Base-by-base conservation (phyloP, 1,284 basidiomycete species). In the Sphaerobolus stellatus region DNA sequence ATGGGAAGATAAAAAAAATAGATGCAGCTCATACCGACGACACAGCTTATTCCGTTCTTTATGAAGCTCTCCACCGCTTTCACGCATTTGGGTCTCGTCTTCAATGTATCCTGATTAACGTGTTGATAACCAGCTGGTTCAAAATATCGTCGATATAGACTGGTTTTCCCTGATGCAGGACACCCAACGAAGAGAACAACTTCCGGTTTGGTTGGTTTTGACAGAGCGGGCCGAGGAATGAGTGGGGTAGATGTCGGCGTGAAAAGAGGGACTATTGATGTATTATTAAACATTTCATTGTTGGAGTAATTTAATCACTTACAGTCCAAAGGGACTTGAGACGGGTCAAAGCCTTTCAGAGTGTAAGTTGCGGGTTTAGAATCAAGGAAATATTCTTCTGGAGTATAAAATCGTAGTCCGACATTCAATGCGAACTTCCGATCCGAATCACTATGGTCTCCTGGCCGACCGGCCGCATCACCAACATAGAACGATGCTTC, bases 101-200 rank as follows among this genome's bases (percentile, higher is more conserved):
- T 81, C 1, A 98, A 73, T 1, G 75, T 85, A 67, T 96, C 93
- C 71, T 96, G 93, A 66, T 95, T 95, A 57, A 97, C 77, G 61
- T 94, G 91, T 3, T 78, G 72, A 67, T 98, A 96, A 13, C 78
- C 82, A 4, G 69, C 72, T 0, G 82, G 75, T n/a, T 74, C 69
- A 66, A 98, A 95, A 64, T 92, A 73, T 34, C 69, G 76, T 11
- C 74, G 72, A 70, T 80, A 98, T 68, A 95, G 90, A 0, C 84
- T 81, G 0, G 92, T 88, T 71, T 98, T 98, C 41, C 95, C 95
- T 1, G 92, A 72, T 47, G 86, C 88, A 0, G 96, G 95, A 52
- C 83, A 85, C 13, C 95, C 96, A 5, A 94, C 88, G 61, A 98
- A 94, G 6, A 98, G 59, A 2, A 98, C 84, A 2, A 97, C 74